phyloP scores from a whole-genome alignment of 371 early-diverging fungal genomes.

The Batkoa obscura region DNA sequence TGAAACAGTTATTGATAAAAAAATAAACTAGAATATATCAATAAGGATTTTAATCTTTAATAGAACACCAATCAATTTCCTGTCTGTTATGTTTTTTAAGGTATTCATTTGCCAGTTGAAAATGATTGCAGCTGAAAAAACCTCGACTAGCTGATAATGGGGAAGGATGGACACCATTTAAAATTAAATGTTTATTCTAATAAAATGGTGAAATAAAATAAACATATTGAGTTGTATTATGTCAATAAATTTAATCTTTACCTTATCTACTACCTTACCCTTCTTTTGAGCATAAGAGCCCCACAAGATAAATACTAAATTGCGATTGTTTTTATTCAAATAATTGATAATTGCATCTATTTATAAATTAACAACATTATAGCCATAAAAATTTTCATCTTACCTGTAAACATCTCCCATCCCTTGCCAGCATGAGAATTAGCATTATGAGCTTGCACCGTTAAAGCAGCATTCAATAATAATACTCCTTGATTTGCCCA shows the following conservation, averaged over 20 bases:
- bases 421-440: constrained; percentile 76
- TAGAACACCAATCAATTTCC: constrained; percentile 52
- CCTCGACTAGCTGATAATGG: constrained; percentile 82
- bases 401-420: constrained; percentile 83
- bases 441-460: constrained; percentile 68
- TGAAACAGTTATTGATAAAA: too few relatives aligned
- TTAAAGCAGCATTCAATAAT: constrained; percentile 83
- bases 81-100: constrained; percentile 33
- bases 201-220: not conserved
- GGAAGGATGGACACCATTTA: constrained; percentile 85
- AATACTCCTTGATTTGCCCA: constrained; percentile 91
- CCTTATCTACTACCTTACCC: constrained; percentile 30
- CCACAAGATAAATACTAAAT: constrained; percentile 96
- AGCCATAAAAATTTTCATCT: not conserved
- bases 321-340: constrained; percentile 33
- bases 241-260: constrained; percentile 7
- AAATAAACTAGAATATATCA: too few relatives aligned
- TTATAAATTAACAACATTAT: not conserved
- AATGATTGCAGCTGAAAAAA: constrained; percentile 81
- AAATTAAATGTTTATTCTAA: constrained; percentile 59
- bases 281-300: constrained; percentile 79
- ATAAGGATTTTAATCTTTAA: too few relatives aligned
- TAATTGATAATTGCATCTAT: constrained; percentile 55
- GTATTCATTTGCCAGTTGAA: constrained; percentile 84
- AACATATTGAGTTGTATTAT: constrained; percentile 9